Evolutionary conservation across 2,329 filamentous ascomycete genomes (phyloP), one percentile per base, ranked within the genome.

Genomic region (Ophiostoma piceae): DNA sequence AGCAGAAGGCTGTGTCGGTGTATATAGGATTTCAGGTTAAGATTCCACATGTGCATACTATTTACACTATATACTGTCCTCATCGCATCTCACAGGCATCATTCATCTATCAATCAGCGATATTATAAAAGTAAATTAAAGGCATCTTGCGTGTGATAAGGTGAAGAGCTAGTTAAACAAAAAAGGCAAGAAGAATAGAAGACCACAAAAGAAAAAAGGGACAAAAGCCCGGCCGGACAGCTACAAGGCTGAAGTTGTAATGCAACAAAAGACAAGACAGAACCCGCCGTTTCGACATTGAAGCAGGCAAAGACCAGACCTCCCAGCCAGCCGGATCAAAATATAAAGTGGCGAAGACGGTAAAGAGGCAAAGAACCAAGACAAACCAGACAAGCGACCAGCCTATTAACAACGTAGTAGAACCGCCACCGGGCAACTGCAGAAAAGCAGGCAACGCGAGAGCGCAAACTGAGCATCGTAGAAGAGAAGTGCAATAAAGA

Each of bases 191-290:
- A n/a, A 29, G 54, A 60, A 60, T 8, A 32, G 14, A 26, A 60
- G 12, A 35, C 7, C 11, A 62, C 6, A 9, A 60, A 14, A 35
- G 35, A 26, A 22, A 67, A 54, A 29, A 35, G 12, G 47, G 41
- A 2, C 26, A 47, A 16, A 51, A 35, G n/a, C 0, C 29, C 3
- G n/a, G 22, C 51, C 22, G 16, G 22, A 12, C 9, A 14, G 22
- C 16, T 11, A n/a, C 26, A 11, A 32, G 57, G 57, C 57, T 14
- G 12, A 35, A 12, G 57, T 26, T 57, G 16, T 11, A 19, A 62
- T 62, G 57, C 57, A 62, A 19, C 57, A 62, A 62, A 62, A 35
- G 14, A 32, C 57, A 62, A 32, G 26, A 35, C 57, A 62, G 57
- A 62, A 19, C 57, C 57, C 26, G 57, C 57, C 57, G 57, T 32